Percentiles rank a stretch among this genome's conserved stretches.
Evolutionary conservation across 2,329 filamentous ascomycete genomes (phyloP).

Genomic region (Monosporascus ibericus): DNA sequence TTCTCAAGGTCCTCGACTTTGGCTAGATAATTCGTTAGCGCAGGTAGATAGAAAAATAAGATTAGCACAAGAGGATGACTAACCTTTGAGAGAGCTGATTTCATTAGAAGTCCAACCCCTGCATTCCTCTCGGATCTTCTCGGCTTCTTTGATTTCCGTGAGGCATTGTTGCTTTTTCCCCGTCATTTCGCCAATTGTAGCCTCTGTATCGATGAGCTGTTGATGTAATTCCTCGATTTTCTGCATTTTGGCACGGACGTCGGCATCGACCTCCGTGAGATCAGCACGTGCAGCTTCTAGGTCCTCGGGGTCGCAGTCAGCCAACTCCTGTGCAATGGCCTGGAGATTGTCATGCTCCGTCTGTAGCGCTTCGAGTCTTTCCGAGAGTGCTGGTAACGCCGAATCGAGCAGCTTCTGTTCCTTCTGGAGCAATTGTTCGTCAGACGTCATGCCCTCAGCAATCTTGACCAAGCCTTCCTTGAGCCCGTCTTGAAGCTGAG

Average conservation of each 20-base stretch:
- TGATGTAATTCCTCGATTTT: constrained; percentile 61
- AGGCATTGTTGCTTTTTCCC: constrained; percentile 64
- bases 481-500: constrained; percentile 75
- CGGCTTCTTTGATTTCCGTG: constrained; percentile 73
- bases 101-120: constrained; percentile 83
- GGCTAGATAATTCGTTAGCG: constrained; percentile 43
- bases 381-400: constrained; percentile 58
- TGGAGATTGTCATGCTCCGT: constrained; percentile 63
- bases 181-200: constrained; percentile 54
- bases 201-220: constrained; percentile 62
- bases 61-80: constrained; percentile 13
- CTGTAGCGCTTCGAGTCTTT: constrained; percentile 56
- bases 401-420: constrained; percentile 64
- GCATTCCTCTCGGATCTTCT: constrained; percentile 79
- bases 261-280: constrained; percentile 57
- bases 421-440: constrained; percentile 60
- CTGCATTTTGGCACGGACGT: constrained; percentile 63
- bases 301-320: constrained; percentile 74
- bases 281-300: constrained; percentile 67
- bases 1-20: constrained; percentile 61
- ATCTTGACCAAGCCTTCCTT: constrained; percentile 75
- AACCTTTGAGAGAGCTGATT: constrained; percentile 73
- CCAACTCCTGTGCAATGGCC: constrained; percentile 65
- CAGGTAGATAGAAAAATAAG: background rate
- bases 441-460: constrained; percentile 67